Conservation (phyloP, 1,284 basidiomycete species). For the Lentinula novae-zelandiae region DNA sequence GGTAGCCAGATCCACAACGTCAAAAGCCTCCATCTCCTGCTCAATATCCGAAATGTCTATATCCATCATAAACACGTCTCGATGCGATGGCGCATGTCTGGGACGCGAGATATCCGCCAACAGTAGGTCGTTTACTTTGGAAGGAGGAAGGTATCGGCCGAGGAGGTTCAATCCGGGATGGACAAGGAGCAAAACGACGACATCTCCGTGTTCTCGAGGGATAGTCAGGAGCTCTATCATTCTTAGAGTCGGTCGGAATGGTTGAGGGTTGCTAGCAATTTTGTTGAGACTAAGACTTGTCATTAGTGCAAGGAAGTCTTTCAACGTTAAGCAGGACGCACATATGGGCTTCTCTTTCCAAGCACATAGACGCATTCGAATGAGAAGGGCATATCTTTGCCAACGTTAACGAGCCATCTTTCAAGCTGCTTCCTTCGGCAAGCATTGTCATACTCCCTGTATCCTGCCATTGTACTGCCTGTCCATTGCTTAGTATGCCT, state of each 20-base stretch:
- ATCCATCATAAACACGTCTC: constrained; percentile 48
- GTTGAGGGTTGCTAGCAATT: constrained; percentile 47
- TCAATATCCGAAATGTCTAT: constrained; percentile 42
- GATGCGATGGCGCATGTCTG: constrained; percentile 38
- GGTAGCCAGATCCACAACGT: constrained; percentile 71
- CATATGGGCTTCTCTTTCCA: constrained; percentile 72
- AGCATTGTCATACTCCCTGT: constrained; percentile 66
- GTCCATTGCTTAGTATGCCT: background rate
- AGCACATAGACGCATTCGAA: constrained; percentile 59
- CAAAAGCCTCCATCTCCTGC: constrained; percentile 55
- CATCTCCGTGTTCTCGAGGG: constrained; percentile 58
- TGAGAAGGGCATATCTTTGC: constrained; percentile 65
- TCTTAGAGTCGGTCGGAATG: constrained; percentile 48
- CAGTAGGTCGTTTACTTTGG: constrained; percentile 63
- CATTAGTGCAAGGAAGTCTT: background rate
- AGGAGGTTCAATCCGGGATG: constrained; percentile 67
- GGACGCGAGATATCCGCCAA: constrained; percentile 49
- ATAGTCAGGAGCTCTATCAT: constrained; percentile 65
- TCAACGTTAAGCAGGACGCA: constrained; percentile 28
- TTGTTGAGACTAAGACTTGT: constrained; percentile 44
- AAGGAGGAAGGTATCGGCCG: constrained; percentile 60
- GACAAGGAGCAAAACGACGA: constrained; percentile 57
- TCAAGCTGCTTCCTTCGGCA: constrained; percentile 63
- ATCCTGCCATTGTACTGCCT: constrained; percentile 65
- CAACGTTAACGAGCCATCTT: constrained; percentile 62